These are phyloP conservation scores for Leptomonas seymouri DNA, from an alignment of 208 protist genomes.

Conservation along the genomic window DNA sequence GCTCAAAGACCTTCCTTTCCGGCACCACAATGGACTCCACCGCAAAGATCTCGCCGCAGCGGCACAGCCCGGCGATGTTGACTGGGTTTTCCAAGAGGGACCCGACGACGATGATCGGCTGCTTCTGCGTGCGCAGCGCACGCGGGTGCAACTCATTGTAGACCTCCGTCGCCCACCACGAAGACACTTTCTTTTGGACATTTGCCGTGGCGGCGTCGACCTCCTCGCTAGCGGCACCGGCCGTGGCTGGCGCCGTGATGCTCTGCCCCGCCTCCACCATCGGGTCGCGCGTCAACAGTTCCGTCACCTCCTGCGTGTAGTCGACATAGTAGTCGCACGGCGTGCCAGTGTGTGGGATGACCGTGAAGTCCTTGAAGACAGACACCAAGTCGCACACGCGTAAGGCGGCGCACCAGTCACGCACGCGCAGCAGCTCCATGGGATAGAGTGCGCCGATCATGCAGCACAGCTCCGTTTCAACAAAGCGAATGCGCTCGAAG, in stretches of 20 bases:
- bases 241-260: not conserved
- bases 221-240: constrained; percentile 3
- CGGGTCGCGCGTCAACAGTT: constrained; percentile 54
- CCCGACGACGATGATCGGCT: constrained; percentile 83
- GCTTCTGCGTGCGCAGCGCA: constrained; percentile 44
- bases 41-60: constrained; percentile 90
- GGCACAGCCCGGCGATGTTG: constrained; percentile 89
- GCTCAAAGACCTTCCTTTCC: constrained; percentile 77
- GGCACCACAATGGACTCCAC: constrained; percentile 80
- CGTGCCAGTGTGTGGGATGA: constrained; percentile 71
- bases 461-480: constrained; percentile 73
- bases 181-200: constrained; percentile 88
- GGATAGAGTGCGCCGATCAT: constrained; percentile 66
- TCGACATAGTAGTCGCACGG: constrained; percentile 71
- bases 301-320: constrained; percentile 72
- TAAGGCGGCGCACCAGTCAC: constrained; percentile 26
- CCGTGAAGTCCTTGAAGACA: constrained; percentile 50
- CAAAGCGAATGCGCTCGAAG: constrained; percentile 83
- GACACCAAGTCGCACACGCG: constrained; percentile 28
- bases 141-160: constrained; percentile 91
- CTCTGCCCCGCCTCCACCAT: constrained; percentile 18
- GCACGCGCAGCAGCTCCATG: constrained; percentile 71
- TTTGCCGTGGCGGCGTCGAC: constrained; percentile 34
- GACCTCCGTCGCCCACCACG: constrained; percentile 89
- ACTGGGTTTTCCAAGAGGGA: constrained; percentile 89